Conservation (phyloP, 2,329 filamentous ascomycete genomes). For the Trichoderma cornu-damae region DNA sequence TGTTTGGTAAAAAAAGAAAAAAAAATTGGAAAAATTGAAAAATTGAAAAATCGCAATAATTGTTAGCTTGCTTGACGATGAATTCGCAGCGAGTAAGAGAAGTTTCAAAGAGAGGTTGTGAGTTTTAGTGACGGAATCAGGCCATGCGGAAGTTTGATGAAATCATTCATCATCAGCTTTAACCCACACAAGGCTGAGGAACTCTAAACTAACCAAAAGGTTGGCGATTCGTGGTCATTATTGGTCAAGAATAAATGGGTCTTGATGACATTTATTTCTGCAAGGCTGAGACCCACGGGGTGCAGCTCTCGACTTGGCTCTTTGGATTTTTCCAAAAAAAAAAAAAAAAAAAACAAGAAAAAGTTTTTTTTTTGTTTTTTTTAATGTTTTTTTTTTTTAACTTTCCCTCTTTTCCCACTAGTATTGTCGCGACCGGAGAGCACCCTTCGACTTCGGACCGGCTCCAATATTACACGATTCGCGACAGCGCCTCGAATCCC, state of each 20-base stretch:
- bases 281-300: slow-evolving; percentile 13
- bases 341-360: no score
- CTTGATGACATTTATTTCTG: slow-evolving; percentile 15
- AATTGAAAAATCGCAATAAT: no score
- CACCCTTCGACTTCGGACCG: not conserved
- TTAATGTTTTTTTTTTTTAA: not conserved
- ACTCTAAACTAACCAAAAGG: not conserved
- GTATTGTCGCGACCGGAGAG: not conserved
- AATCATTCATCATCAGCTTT: slow-evolving; percentile 22
- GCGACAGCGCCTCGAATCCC: no score
- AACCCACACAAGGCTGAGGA: slow-evolving; percentile 14
- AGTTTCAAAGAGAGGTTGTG: not conserved
- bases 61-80: no score
- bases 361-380: not conserved
- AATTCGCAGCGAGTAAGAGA: no score
- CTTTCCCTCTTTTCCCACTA: no score
- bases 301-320: not conserved
- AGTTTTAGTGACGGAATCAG: not conserved
- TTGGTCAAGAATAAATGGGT: not conserved
- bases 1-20: no score
- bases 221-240: not conserved
- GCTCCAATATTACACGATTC: no score
- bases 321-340: not conserved
- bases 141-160: slow-evolving; percentile 20
- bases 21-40: no score